phyloP scores from a whole-genome alignment of 352 stramenopile genomes.

The Aphanomyces astaci region DNA sequence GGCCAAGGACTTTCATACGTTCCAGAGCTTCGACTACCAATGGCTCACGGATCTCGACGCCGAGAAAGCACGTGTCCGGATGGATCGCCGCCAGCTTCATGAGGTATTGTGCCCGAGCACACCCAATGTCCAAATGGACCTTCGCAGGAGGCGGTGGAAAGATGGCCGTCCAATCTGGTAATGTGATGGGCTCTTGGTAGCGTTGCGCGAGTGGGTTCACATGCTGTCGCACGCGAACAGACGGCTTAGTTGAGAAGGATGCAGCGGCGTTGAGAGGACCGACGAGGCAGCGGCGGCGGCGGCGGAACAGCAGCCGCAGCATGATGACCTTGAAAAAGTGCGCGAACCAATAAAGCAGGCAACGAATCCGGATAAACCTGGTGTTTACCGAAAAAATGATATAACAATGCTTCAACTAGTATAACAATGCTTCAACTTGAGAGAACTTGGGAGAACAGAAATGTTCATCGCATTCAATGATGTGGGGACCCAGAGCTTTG shows the following conservation, averaged over 20 bases:
- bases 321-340: background rate
- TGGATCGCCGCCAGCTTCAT: conserved; percentile 39
- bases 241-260: conserved; percentile 14
- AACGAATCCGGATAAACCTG: too few species aligned
- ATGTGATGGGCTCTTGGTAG: conserved; percentile 50
- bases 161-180: conserved; percentile 50
- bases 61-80: conserved; percentile 54
- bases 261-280: background rate
- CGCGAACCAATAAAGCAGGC: too few species aligned
- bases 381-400: too few species aligned
- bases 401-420: too few species aligned
- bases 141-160: conserved; percentile 44
- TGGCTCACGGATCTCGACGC: conserved; percentile 77
- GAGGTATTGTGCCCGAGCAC: conserved; percentile 66
- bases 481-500: too few species aligned
- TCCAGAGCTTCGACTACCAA: conserved; percentile 52
- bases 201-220: conserved; percentile 68
- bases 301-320: background rate
- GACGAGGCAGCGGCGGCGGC: background rate
- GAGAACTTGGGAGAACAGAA: too few species aligned
- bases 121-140: conserved; percentile 80
- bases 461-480: too few species aligned
- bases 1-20: conserved; percentile 34
- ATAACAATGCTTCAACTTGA: too few species aligned
- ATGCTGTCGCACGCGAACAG: conserved; percentile 61